Conservation (phyloP, 768 basidiomycete species). For the Phallus indusiatus region DNA sequence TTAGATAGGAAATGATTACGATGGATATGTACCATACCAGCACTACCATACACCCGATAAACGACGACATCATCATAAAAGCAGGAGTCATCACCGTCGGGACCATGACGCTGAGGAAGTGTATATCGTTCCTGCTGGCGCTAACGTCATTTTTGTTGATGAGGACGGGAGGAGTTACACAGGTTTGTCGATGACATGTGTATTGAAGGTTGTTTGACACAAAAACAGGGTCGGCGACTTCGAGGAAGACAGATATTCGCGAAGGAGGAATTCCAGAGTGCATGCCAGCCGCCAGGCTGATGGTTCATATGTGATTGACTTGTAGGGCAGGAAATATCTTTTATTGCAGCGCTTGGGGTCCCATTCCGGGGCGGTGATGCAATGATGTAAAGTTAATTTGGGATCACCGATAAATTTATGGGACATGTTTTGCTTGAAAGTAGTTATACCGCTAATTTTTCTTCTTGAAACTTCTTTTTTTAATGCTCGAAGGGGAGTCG, state of each 20-base stretch:
- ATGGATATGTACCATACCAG: constrained; percentile 10
- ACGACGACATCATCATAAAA: not conserved
- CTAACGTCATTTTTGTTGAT: constrained; percentile 61
- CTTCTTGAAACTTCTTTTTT: not conserved
- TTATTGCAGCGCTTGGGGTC: not conserved
- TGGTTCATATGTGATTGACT: constrained; percentile 7
- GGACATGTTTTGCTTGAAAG: not conserved
- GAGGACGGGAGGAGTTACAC: constrained; percentile 20
- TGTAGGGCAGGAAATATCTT: not conserved
- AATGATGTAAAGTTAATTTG: no score
- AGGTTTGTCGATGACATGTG: constrained; percentile 5
- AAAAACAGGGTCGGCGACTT: constrained; percentile 44
- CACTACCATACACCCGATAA: constrained; percentile 2
- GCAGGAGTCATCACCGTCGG: constrained; percentile 2
- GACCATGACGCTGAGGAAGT: constrained; percentile 26
- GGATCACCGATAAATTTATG: no score
- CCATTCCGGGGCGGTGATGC: no score
- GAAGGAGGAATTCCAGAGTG: constrained; percentile 25
- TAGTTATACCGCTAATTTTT: not conserved
- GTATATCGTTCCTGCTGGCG: constrained; percentile 59
- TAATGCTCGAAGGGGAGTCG: not conserved
- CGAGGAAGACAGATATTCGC: constrained; percentile 17
- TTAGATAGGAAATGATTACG: constrained; percentile 10
- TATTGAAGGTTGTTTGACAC: not conserved
- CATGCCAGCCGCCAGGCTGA: constrained; percentile 6